Percentiles rank a stretch among this genome's conserved stretches.
Conservation (phyloP, 176 grass and related monocot species). For the maize (Zea mays) region Zm-B73-REFERENCE-NAM-5.0 NC_050104.1:4642001-4642500, state of each 20-base stretch:
- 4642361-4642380: slow-evolving; percentile 98
- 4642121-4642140: slow-evolving; percentile 10
- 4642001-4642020: slow-evolving; percentile 85
- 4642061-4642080: neutral
- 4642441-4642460: slow-evolving; percentile 39
- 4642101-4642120: slow-evolving; percentile 23
- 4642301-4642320: slow-evolving; percentile 5
- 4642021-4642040: slow-evolving; percentile 42
- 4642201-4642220: slow-evolving; percentile 32
- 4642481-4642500: neutral
- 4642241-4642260: neutral
- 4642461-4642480: neutral
- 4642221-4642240: neutral
- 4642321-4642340: slow-evolving; percentile 64
- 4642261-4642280: neutral
- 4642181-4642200: slow-evolving; percentile 99
- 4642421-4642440: slow-evolving; percentile 93
- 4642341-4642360: slow-evolving; percentile 98
- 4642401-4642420: slow-evolving; percentile 63
- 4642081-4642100: slow-evolving; percentile 44
- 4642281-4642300: neutral
- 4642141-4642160: slow-evolving; percentile 85
- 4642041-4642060: slow-evolving; percentile 50
- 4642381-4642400: slow-evolving; percentile 69
- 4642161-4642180: slow-evolving; percentile 99